Evolutionary conservation across 208 protist genomes (phyloP).

Genomic region (Leishmania major): DNA sequence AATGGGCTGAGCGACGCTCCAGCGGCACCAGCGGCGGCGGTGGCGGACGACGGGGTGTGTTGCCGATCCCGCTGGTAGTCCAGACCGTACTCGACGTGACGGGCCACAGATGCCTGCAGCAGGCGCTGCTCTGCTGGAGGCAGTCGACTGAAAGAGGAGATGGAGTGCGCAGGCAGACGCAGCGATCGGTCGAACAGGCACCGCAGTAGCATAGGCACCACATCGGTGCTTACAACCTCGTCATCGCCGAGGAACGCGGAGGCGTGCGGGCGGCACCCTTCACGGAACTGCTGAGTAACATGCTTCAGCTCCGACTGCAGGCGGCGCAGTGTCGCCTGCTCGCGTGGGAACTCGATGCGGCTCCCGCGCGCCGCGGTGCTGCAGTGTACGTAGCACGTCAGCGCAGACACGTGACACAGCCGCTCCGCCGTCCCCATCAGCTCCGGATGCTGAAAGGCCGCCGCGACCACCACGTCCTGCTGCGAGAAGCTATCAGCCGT

Average conservation of each 20-base stretch:
- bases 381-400: conserved; percentile 56
- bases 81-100: conserved; percentile 75
- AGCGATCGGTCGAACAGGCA: conserved; percentile 62
- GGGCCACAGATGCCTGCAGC: conserved; percentile 46
- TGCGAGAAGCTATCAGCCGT: conserved; percentile 51
- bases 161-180: conserved; percentile 48
- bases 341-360: conserved; percentile 45
- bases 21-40: neutral
- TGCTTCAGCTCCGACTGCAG: conserved; percentile 40
- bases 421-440: conserved; percentile 40
- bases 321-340: conserved; percentile 35
- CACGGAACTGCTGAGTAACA: conserved; percentile 44
- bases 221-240: conserved; percentile 38
- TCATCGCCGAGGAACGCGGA: conserved; percentile 35
- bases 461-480: conserved; percentile 55
- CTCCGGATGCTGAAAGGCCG: conserved; percentile 40
- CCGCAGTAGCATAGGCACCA: conserved; percentile 55
- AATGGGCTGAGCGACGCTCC: neutral
- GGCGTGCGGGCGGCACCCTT: conserved; percentile 42
- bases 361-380: conserved; percentile 39
- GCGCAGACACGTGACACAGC: conserved; percentile 52
- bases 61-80: conserved; percentile 45
- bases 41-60: conserved; percentile 6
- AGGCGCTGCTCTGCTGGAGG: conserved; percentile 39
- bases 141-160: conserved; percentile 39